Conservation (phyloP, 495 filamentous ascomycete genomes). For the Talaromyces proteolyticus region DNA sequence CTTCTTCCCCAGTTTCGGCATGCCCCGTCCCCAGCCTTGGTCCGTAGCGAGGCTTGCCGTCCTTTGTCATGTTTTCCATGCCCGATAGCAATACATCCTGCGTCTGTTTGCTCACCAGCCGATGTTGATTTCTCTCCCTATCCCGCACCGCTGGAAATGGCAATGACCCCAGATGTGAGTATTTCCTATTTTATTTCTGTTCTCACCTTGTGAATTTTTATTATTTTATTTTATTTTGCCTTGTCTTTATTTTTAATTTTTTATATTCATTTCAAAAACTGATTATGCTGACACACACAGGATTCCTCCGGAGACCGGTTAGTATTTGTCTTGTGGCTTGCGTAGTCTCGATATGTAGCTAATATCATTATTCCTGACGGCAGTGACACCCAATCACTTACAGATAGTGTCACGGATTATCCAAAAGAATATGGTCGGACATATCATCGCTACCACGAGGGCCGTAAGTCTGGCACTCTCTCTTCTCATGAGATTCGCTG, state of each 20-base stretch:
- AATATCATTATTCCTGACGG: neutral
- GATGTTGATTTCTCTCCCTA: neutral
- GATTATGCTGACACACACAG: neutral
- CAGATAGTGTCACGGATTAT: slow-evolving; percentile 44
- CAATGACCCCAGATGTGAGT: slow-evolving; percentile 10
- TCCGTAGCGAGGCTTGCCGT: neutral
- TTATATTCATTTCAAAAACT: neutral
- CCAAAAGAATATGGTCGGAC: slow-evolving; percentile 49
- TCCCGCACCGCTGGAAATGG: slow-evolving; percentile 5
- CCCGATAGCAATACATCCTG: neutral
- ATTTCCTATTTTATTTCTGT: neutral
- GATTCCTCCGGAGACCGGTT: neutral
- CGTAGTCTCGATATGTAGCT: neutral
- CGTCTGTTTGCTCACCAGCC: neutral
- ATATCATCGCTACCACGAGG: slow-evolving; percentile 53
- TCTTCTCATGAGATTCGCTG: slow-evolving; percentile 10
- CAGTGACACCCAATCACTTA: slow-evolving; percentile 46
- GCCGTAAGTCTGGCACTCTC: slow-evolving; percentile 29
- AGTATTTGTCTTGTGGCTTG: neutral
- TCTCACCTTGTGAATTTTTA: no score
- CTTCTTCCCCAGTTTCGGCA: neutral
- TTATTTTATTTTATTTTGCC: no score
- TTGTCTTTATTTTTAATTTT: neutral
- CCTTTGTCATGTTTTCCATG: neutral
- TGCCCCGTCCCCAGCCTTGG: neutral